Evolutionary conservation across 257 asterid species (phyloP).

Genomic region (Thymus quinquecostatus): DNA sequence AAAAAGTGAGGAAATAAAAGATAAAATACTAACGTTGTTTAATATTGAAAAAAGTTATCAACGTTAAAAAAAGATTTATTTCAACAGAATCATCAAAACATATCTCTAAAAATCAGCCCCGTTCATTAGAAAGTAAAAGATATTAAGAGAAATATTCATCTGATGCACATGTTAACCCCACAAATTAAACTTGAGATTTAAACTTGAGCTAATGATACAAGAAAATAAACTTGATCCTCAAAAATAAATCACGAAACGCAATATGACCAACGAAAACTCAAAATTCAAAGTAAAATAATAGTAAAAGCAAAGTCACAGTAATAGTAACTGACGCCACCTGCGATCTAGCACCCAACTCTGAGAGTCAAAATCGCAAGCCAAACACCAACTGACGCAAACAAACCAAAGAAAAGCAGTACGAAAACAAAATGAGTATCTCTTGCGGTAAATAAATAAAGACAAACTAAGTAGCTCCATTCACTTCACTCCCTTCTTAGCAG

Average conservation of each 20-base stretch:
- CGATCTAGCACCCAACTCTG: constrained; percentile 50
- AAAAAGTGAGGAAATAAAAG: too few species aligned
- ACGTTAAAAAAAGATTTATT: too few species aligned
- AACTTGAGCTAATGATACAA: too few species aligned
- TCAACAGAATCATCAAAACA: too few species aligned
- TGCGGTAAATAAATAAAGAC: neutral
- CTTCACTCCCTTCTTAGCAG: constrained; percentile 57
- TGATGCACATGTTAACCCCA: too few species aligned
- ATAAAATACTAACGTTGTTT: too few species aligned
- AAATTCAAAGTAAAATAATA: neutral
- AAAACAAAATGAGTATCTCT: neutral
- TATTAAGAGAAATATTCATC: too few species aligned
- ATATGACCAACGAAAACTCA: neutral
- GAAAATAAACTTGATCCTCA: neutral
- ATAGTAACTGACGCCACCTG: constrained; percentile 34
- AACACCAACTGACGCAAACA: neutral
- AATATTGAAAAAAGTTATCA: too few species aligned
- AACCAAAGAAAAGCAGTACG: neutral
- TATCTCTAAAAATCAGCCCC: too few species aligned
- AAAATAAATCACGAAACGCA: neutral
- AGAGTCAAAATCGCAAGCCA: constrained; percentile 29
- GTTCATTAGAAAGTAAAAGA: too few species aligned
- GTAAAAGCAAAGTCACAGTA: neutral
- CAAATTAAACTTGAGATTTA: too few species aligned
- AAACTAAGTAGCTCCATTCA: neutral